Conservation (phyloP, 495 filamentous ascomycete genomes). For the Annulohypoxylon moriforme region DNA sequence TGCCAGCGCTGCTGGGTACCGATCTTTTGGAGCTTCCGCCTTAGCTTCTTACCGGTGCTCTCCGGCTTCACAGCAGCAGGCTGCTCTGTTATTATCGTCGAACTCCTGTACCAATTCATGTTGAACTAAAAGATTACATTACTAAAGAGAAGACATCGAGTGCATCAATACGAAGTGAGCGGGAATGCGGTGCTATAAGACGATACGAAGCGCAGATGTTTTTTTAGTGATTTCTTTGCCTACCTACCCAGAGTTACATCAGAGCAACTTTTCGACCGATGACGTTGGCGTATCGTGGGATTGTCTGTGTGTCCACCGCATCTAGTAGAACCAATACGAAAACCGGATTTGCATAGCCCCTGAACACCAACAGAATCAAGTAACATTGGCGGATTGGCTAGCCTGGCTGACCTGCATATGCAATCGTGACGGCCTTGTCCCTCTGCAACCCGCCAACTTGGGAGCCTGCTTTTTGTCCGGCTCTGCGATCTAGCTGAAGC, state of each 20-base stretch:
- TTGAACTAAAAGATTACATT: constrained; percentile 43
- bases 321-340: constrained; percentile 47
- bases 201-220: constrained; percentile 27
- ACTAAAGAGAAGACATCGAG: constrained; percentile 37
- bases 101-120: constrained; percentile 52
- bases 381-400: constrained; percentile 31
- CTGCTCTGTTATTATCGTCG: constrained; percentile 42
- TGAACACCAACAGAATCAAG: constrained; percentile 35
- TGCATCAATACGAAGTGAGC: constrained; percentile 9
- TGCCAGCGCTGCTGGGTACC: constrained; percentile 43
- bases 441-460: constrained; percentile 39
- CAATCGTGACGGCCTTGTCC: constrained; percentile 32
- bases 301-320: constrained; percentile 35
- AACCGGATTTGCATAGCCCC: constrained; percentile 50
- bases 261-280: constrained; percentile 46
- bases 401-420: constrained; percentile 44
- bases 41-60: constrained; percentile 48
- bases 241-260: constrained; percentile 42
- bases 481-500: constrained; percentile 3
- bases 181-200: constrained; percentile 44
- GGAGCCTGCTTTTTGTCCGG: constrained; percentile 18
- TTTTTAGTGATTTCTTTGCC: constrained; percentile 35
- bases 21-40: constrained; percentile 57
- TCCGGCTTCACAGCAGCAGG: constrained; percentile 38
- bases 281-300: constrained; percentile 48